Evolutionary conservation across 495 filamentous ascomycete genomes (phyloP).

Genomic region (Aspergillus homomorphus): DNA sequence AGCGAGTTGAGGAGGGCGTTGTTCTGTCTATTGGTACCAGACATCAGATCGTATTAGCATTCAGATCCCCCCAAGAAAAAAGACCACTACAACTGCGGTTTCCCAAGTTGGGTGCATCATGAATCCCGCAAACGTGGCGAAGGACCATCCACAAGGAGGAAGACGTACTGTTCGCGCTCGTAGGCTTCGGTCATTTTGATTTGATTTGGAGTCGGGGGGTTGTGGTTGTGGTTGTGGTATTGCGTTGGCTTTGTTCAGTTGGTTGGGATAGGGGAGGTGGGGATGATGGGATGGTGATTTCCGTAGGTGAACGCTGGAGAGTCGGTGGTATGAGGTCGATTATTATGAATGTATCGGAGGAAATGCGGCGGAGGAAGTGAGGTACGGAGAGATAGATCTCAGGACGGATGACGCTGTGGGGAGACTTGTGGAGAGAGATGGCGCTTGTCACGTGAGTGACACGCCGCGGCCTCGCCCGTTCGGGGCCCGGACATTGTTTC

Average conservation of each 20-base stretch:
- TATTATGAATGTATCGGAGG: no score
- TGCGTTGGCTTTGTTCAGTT: background rate
- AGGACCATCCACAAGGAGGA: no score
- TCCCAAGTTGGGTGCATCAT: no score
- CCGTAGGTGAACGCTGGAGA: no score
- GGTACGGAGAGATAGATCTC: background rate
- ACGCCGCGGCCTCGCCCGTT: background rate
- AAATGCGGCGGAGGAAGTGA: no score
- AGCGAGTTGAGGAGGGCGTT: slow-evolving; percentile 92
- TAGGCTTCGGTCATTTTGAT: slow-evolving; percentile 86
- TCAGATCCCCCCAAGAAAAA: background rate
- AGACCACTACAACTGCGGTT: no score
- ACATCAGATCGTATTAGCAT: no score
- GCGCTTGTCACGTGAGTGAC: slow-evolving; percentile 2
- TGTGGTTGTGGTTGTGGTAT: background rate
- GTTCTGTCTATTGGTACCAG: slow-evolving; percentile 83
- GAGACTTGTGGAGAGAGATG: background rate
- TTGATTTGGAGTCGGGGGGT: background rate
- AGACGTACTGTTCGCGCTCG: slow-evolving; percentile 74
- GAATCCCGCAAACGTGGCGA: no score
- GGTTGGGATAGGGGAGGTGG: background rate
- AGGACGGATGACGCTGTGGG: slow-evolving; percentile 8
- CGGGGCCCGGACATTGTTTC: no score
- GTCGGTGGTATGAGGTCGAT: no score
- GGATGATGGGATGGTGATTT: background rate